Evolutionary conservation across 495 filamentous ascomycete genomes (phyloP).

Genomic region (Pseudoneurospora amorphoporcata): DNA sequence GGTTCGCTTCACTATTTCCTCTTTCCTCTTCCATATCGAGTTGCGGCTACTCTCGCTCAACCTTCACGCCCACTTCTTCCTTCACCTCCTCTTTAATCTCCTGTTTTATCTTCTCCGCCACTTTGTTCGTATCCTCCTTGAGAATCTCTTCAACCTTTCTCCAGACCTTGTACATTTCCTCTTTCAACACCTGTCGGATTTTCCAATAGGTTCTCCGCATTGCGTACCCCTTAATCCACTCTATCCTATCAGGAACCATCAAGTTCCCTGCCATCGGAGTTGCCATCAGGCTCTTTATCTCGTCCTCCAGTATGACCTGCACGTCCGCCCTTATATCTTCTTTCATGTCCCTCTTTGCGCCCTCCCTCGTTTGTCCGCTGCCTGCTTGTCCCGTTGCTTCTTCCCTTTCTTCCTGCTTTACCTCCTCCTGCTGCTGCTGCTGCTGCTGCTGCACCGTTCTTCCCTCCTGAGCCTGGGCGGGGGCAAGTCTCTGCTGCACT

Average conservation of each 20-base stretch:
- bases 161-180: fast-evolving
- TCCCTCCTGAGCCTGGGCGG: too few species aligned
- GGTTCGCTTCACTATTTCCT: too few species aligned
- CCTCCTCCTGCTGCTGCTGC: too few species aligned
- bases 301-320: neutral
- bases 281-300: neutral
- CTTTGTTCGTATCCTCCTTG: neutral
- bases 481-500: neutral
- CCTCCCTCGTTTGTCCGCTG: neutral
- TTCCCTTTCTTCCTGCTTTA: neutral
- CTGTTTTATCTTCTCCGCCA: neutral
- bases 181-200: fast-evolving
- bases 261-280: too few species aligned
- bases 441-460: too few species aligned
- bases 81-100: neutral
- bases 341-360: neutral
- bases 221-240: neutral
- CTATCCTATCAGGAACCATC: too few species aligned
- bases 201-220: neutral
- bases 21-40: too few species aligned
- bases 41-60: neutral
- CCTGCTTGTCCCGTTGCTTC: neutral
- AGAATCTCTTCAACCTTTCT: neutral
- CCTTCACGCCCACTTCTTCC: neutral
- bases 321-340: neutral